phyloP scores from a whole-genome alignment of 2,329 filamentous ascomycete genomes.

The Pestalotiopsis sp. region DNA sequence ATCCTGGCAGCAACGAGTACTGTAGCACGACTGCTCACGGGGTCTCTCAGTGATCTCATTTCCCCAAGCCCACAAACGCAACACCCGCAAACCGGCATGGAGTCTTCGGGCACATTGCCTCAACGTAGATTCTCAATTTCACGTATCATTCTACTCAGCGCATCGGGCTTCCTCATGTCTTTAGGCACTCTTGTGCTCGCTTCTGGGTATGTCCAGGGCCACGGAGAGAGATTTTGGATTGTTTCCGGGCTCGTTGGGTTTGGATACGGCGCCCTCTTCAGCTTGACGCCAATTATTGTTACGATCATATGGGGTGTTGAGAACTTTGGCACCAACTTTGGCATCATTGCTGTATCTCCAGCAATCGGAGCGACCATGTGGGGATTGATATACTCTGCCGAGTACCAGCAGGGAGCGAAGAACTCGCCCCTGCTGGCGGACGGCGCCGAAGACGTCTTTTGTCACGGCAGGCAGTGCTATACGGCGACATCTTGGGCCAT shows the following conservation, averaged over 20 bases:
- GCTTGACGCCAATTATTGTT: slow-evolving; percentile 86
- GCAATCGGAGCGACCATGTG: slow-evolving; percentile 87
- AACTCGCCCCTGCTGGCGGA: slow-evolving; percentile 36
- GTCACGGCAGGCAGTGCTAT: slow-evolving; percentile 83
- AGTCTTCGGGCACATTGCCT: slow-evolving; percentile 32
- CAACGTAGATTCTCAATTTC: slow-evolving; percentile 63
- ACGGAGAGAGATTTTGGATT: slow-evolving; percentile 80
- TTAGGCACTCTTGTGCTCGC: slow-evolving; percentile 78
- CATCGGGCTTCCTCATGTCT: slow-evolving; percentile 74
- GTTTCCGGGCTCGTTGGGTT: slow-evolving; percentile 84
- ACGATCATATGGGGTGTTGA: slow-evolving; percentile 98
- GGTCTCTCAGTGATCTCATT: slow-evolving; percentile 84
- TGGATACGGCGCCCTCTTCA: slow-evolving; percentile 92
- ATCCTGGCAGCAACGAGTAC: slow-evolving; percentile 92
- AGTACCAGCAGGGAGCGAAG: slow-evolving; percentile 72
- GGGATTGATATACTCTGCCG: slow-evolving; percentile 83
- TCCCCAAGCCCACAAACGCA: slow-evolving; percentile 69
- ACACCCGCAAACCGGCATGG: slow-evolving; percentile 50
- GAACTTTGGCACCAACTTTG: slow-evolving; percentile 98
- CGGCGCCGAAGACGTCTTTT: slow-evolving; percentile 58
- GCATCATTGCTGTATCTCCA: slow-evolving; percentile 89
- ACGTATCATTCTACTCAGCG: slow-evolving; percentile 77
- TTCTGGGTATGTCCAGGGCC: slow-evolving; percentile 72
- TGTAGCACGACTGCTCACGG: slow-evolving; percentile 84
- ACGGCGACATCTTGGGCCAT: slow-evolving; percentile 84